phyloP scores from a whole-genome alignment of 192 early-diverging fungal species.

The Coemansia aciculifera region DNA sequence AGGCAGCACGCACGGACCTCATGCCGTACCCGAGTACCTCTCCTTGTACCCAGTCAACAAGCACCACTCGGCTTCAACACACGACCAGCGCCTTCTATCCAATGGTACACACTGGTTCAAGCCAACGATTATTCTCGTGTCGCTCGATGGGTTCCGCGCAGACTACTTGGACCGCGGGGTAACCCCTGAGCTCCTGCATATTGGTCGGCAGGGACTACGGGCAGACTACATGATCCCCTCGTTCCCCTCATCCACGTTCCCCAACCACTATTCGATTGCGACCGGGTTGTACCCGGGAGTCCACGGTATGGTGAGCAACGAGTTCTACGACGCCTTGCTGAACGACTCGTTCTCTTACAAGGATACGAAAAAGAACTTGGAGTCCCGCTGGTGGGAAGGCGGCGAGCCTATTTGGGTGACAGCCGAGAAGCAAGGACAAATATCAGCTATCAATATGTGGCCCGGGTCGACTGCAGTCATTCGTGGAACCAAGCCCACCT shows the following conservation, averaged over 20 bases:
- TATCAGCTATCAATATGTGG: conserved; percentile 86
- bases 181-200: conserved; percentile 60
- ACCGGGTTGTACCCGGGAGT: conserved; percentile 92
- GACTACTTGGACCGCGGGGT: conserved; percentile 78
- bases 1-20: not conserved
- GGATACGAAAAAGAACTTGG: conserved; percentile 59
- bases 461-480: conserved; percentile 71
- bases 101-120: conserved; percentile 72
- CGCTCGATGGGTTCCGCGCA: conserved; percentile 82
- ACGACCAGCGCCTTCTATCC: conserved; percentile 18
- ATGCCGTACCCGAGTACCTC: conserved; percentile 19
- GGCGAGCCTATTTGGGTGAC: conserved; percentile 94
- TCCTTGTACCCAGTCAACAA: conserved; percentile 23
- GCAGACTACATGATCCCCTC: conserved; percentile 55
- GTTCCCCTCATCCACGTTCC: conserved; percentile 75
- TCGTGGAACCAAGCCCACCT: conserved; percentile 61
- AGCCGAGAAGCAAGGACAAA: conserved; percentile 67
- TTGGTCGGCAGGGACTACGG: conserved; percentile 42
- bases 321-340: conserved; percentile 73
- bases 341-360: conserved; percentile 80
- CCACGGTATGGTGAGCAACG: conserved; percentile 88
- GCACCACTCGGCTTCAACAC: conserved; percentile 6
- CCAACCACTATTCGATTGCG: conserved; percentile 89
- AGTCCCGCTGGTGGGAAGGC: conserved; percentile 80
- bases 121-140: conserved; percentile 76